Conservation (phyloP, 2,329 filamentous ascomycete genomes). For the Fusarium caatingaense region DNA sequence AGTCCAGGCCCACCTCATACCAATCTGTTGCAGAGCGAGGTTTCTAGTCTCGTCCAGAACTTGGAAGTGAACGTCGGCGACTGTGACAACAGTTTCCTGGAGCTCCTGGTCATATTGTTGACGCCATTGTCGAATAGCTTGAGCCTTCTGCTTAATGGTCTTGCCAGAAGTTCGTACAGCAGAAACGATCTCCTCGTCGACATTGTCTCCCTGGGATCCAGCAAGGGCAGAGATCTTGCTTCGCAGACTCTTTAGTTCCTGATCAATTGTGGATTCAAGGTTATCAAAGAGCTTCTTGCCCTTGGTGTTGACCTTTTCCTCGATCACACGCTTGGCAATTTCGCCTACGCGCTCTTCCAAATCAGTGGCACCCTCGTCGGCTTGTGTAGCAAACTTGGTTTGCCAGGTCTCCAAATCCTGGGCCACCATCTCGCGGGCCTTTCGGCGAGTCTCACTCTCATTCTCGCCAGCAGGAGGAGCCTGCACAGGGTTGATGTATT, state of each 20-base stretch:
- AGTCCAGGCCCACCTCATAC: constrained; percentile 95
- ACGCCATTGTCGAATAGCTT: constrained; percentile 81
- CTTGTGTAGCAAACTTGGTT: constrained; percentile 85
- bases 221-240: constrained; percentile 73
- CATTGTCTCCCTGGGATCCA: constrained; percentile 61
- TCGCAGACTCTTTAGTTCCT: constrained; percentile 74
- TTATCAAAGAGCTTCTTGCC: constrained; percentile 75
- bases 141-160: constrained; percentile 80
- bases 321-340: constrained; percentile 65
- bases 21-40: constrained; percentile 88
- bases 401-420: constrained; percentile 89
- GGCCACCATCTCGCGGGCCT: constrained; percentile 74
- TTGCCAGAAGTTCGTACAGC: constrained; percentile 75
- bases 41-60: constrained; percentile 86
- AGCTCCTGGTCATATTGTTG: constrained; percentile 77
- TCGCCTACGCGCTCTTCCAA: constrained; percentile 78
- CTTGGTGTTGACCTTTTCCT: constrained; percentile 71
- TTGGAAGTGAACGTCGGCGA: constrained; percentile 82
- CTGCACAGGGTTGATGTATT: constrained; percentile 52
- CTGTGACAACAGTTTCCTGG: constrained; percentile 73
- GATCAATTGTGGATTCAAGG: constrained; percentile 74
- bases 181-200: constrained; percentile 55
- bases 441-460: constrained; percentile 67
- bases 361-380: constrained; percentile 80
- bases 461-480: constrained; percentile 59